Percentiles rank a stretch among this genome's conserved stretches.
Evolutionary conservation across 2,329 filamentous ascomycete species (phyloP).

Genomic region (Cercospora canescens): DNA sequence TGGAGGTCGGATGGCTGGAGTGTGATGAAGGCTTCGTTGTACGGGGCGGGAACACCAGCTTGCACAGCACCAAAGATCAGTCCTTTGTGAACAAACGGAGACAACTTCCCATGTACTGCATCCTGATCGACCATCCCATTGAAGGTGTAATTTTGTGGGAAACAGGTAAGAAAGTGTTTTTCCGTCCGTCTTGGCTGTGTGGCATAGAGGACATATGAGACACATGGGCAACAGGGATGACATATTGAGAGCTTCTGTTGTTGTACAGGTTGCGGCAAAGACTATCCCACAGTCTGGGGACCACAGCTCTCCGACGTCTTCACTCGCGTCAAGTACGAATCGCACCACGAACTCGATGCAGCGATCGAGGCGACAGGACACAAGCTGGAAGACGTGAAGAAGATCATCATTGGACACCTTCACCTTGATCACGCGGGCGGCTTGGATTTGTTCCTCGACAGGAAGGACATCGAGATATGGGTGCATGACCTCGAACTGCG

Average conservation of each 20-base stretch:
- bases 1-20: slow-evolving; percentile 39
- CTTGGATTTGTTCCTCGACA: slow-evolving; percentile 36
- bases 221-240: not conserved
- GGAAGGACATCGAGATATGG: slow-evolving; percentile 39
- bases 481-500: slow-evolving; percentile 36
- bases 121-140: slow-evolving; percentile 47
- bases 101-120: slow-evolving; percentile 43
- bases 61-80: slow-evolving; percentile 35
- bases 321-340: slow-evolving; percentile 35
- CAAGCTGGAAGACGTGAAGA: slow-evolving; percentile 38
- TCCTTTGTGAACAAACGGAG: slow-evolving; percentile 45
- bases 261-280: slow-evolving; percentile 42
- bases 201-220: not conserved
- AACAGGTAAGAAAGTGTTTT: slow-evolving; percentile 29
- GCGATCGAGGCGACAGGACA: slow-evolving; percentile 38
- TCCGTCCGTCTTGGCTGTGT: not conserved
- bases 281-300: slow-evolving; percentile 38
- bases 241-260: not conserved
- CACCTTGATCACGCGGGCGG: slow-evolving; percentile 39
- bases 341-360: slow-evolving; percentile 37
- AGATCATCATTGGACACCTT: slow-evolving; percentile 39
- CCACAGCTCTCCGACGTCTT: slow-evolving; percentile 38
- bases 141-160: slow-evolving; percentile 49
- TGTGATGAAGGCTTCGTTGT: slow-evolving; percentile 50
- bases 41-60: slow-evolving; percentile 43